Evolutionary conservation across 345 rosid genomes (phyloP).

Genomic region (Noccaea caerulescens): DNA sequence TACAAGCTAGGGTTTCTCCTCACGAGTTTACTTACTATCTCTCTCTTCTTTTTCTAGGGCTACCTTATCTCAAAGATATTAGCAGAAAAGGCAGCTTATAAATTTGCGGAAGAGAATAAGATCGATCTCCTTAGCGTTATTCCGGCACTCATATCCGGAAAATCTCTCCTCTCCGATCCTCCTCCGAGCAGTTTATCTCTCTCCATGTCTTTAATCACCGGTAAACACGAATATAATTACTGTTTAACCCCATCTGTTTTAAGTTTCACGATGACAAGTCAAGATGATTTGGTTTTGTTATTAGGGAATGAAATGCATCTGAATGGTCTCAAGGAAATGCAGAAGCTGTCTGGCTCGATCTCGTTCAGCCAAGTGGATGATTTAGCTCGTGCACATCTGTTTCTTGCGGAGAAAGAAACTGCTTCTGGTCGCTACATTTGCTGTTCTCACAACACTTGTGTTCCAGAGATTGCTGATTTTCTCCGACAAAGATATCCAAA

Average conservation of each 20-base stretch:
- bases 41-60: slow-evolving; percentile 57
- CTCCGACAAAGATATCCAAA: slow-evolving; percentile 68
- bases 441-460: slow-evolving; percentile 65
- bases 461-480: slow-evolving; percentile 67
- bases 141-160: slow-evolving; percentile 72
- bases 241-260: background rate
- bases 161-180: slow-evolving; percentile 56
- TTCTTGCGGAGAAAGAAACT: slow-evolving; percentile 78
- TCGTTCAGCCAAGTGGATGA: slow-evolving; percentile 80
- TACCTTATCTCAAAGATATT: slow-evolving; percentile 72
- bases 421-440: slow-evolving; percentile 84
- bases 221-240: slow-evolving; percentile 39
- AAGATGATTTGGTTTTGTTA: slow-evolving; percentile 30
- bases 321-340: slow-evolving; percentile 75
- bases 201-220: slow-evolving; percentile 62
- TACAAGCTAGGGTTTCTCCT: slow-evolving; percentile 12
- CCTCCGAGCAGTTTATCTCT: slow-evolving; percentile 75
- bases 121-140: slow-evolving; percentile 75
- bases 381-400: slow-evolving; percentile 78
- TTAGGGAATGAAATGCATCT: slow-evolving; percentile 67
- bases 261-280: slow-evolving; percentile 1
- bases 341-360: slow-evolving; percentile 83
- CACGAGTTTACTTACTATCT: background rate
- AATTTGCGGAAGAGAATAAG: slow-evolving; percentile 65
- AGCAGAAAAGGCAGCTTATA: slow-evolving; percentile 80